Evolutionary conservation across 1,284 basidiomycete genomes (phyloP), one percentile per base, ranked within the genome.

Genomic region (Mycena citricolor): DNA sequence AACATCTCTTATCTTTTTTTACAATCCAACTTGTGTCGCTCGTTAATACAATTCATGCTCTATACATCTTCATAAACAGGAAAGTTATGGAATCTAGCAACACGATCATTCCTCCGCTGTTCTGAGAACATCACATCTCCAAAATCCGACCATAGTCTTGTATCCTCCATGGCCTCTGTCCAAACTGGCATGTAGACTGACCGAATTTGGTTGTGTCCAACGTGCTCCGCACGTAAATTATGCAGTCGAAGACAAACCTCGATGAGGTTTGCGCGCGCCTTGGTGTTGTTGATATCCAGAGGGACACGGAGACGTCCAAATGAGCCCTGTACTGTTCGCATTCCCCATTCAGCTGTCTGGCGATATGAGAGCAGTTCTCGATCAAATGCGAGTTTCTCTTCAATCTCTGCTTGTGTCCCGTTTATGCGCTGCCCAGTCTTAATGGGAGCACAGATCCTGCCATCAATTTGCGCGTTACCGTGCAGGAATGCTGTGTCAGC

Each of bases 271-370:
- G 14, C 39, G 3, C 58, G 52, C 7, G 26, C 14, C 6, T 54
- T 35, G 4, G 40, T 21, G 33, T 61, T 32, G 25, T 55, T 49
- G 20, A 63, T 59, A 8, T 56, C 39, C 14, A 72, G 47, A 11
- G 66, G 68, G 1, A 70, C 36, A 8, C 58, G 51, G 7, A 71
- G 58, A 4, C 61, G 47, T 6, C 65, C 62, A 59, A 71, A 71
- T 8, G 64, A 63, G 13, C 67, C 67, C 45, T 71, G 69, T 1
- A 73, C 28, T 1, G 54, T 41, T 2, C 55, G 58, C 66, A 69
- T 71, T 4, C 69, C 69, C 70, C 68, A 73, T 49, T 73, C 67
- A 8, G 65, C 67, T 16, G 65, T 58, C 46, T 71, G 69, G 2
- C 63, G 51, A 42, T 57, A 67, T 2, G 60, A 63, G 0, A 67